A percentile compares a stretch with the other conserved stretches of the same genome.
Evolutionary conservation across 306 rosid genomes (phyloP).

Genomic region (Quercus berberidifolia): DNA sequence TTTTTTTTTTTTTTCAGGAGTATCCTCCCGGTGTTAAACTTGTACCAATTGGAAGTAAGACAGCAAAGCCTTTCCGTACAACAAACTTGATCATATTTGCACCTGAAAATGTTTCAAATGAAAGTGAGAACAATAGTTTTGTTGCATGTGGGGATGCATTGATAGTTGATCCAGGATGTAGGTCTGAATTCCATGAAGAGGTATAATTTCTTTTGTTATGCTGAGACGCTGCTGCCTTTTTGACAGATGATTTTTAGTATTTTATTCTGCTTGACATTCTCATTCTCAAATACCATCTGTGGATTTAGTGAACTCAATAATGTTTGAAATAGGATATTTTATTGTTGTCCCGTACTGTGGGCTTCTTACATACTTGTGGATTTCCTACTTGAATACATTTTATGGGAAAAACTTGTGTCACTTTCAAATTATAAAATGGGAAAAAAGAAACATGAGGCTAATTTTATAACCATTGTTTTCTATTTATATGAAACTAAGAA

Average conservation of each 20-base stretch:
- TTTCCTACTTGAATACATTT: neutral
- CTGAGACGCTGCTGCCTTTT: neutral
- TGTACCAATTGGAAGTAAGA: conserved; percentile 79
- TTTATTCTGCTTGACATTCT: neutral
- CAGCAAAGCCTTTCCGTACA: conserved; percentile 62
- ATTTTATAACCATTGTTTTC: neutral
- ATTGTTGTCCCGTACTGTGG: neutral
- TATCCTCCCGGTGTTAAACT: conserved; percentile 72
- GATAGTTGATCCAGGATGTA: conserved; percentile 89
- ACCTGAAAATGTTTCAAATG: conserved; percentile 44
- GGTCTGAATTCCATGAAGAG: conserved; percentile 67
- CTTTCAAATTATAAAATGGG: neutral
- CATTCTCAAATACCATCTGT: neutral
- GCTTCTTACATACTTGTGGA: neutral
- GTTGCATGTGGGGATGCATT: conserved; percentile 76
- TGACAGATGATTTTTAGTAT: neutral
- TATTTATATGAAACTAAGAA: neutral
- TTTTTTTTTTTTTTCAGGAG: conserved; percentile 45
- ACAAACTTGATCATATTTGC: conserved; percentile 79
- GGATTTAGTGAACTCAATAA: neutral
- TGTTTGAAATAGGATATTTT: neutral
- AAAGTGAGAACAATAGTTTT: conserved; percentile 29
- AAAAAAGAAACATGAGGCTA: neutral
- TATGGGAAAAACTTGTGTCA: neutral
- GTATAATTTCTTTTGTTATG: conserved; percentile 25